These are phyloP conservation scores for Euphorbia corollata DNA, from an alignment of 441 rosid species.

Conservation along the genomic window DNA sequence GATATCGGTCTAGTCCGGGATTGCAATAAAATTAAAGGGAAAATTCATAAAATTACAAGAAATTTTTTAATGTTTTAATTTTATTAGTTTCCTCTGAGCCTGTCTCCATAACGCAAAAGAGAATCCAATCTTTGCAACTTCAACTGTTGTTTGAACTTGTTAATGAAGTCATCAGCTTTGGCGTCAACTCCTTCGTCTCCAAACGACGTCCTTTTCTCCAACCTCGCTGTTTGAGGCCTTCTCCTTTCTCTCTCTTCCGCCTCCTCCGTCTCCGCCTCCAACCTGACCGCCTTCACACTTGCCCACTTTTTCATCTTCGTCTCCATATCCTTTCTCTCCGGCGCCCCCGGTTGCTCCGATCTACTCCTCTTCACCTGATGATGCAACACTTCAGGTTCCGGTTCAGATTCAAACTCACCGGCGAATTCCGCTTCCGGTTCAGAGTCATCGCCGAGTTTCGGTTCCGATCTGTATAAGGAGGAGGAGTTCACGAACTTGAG, in stretches of 20 bases:
- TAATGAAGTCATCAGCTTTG: slow-evolving; percentile 75
- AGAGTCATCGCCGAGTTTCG: not conserved
- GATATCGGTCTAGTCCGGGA: too few relatives aligned
- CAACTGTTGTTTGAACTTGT: slow-evolving; percentile 66
- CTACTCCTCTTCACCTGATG: slow-evolving; percentile 35
- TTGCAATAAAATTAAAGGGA: too few relatives aligned
- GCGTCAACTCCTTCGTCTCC: slow-evolving; percentile 56
- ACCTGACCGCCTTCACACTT: slow-evolving; percentile 39
- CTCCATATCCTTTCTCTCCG: slow-evolving; percentile 19
- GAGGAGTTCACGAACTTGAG: slow-evolving; percentile 16
- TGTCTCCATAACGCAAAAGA: slow-evolving; percentile 48
- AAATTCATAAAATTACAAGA: too few relatives aligned
- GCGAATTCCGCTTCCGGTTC: slow-evolving; percentile 12
- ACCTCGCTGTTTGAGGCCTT: slow-evolving; percentile 39
- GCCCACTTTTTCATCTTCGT: slow-evolving; percentile 52
- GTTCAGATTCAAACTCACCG: not conserved
- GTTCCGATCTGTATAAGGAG: slow-evolving; percentile 34
- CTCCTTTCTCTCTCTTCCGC: slow-evolving; percentile 36
- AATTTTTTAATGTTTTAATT: not conserved
- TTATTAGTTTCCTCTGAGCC: slow-evolving; percentile 27
- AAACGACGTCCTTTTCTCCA: slow-evolving; percentile 22
- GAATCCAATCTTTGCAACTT: slow-evolving; percentile 74
- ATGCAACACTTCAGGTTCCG: slow-evolving; percentile 7
- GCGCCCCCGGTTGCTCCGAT: slow-evolving; percentile 26
- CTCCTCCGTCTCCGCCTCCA: slow-evolving; percentile 20